These are phyloP conservation scores for Penicillium canariense DNA, from an alignment of 495 filamentous ascomycete genomes.

Conservation along the genomic window DNA sequence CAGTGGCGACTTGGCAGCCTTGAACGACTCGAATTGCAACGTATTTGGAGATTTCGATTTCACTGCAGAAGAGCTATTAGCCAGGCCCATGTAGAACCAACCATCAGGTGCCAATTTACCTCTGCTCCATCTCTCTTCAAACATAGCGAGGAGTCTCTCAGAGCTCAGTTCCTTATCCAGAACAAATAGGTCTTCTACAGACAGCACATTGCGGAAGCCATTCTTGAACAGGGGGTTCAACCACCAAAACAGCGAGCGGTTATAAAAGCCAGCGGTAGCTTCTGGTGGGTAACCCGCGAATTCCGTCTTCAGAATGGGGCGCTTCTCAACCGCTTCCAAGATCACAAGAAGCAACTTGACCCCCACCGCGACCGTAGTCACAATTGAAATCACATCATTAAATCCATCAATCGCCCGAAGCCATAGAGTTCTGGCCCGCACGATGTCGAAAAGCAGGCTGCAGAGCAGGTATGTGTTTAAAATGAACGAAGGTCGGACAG, in stretches of 20 bases:
- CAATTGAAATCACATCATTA: conserved; percentile 36
- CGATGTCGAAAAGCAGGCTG: conserved; percentile 57
- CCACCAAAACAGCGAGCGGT: conserved; percentile 56
- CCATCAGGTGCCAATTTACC: conserved; percentile 11
- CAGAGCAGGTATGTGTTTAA: conserved; percentile 60
- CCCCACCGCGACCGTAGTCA: conserved; percentile 48
- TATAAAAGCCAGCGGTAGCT: conserved; percentile 55
- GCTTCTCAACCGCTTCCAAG: conserved; percentile 56
- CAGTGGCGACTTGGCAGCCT: conserved; percentile 47
- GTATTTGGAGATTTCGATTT: conserved; percentile 36
- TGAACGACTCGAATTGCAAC: conserved; percentile 47
- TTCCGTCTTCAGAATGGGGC: conserved; percentile 40
- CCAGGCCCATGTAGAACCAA: background rate
- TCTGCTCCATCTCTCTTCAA: conserved; percentile 33
- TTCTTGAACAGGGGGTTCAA: conserved; percentile 53
- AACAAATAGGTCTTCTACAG: conserved; percentile 43
- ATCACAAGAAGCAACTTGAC: conserved; percentile 51
- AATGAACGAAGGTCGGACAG: conserved; percentile 56
- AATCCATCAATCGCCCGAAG: conserved; percentile 37
- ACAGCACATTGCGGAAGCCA: conserved; percentile 46
- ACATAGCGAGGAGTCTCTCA: conserved; percentile 36
- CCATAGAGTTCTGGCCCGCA: conserved; percentile 57
- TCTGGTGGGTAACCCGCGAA: conserved; percentile 54
- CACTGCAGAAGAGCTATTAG: conserved; percentile 25
- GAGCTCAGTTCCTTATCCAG: conserved; percentile 46